Base-by-base conservation (phyloP, 1,284 basidiomycete species). In the Veloporphyrellus conicus region DNA sequence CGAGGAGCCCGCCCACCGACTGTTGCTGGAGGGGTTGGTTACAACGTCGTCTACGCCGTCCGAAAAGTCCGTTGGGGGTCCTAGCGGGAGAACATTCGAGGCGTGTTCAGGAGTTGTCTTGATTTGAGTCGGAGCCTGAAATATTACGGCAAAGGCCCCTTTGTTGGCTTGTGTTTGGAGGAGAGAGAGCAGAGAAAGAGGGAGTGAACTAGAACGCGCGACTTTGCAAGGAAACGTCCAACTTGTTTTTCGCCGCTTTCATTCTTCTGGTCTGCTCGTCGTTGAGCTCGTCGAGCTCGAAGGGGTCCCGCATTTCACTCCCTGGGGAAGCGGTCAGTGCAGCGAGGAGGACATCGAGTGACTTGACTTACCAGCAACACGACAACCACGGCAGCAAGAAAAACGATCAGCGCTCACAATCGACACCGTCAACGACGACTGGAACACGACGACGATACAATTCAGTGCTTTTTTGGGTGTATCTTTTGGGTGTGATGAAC, bases 401-500 rank as follows among this genome's bases (percentile, higher is more conserved):
- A 59, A 60, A 42, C 48, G 34, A 31, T 41, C 41, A 22, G 43
- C 46, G 18, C 39, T 45, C 36, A 31, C 31, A 47, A 57, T 51
- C 61, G 38, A 61, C 56, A 22, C 41, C 35, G 28, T 34, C 45
- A 23, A 35, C 61, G 41, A 45, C 45, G 41, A 45, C 50, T 44
- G 15, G 47, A 22, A 34, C 42, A 29, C 53, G 38, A 16, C n/a
- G 37, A 39, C 49, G 44, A 43, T 36, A 1, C 28, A 39, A 27
- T 45, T 45, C 34, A 40, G 14, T 18, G 3, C 44, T 56, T 50
- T 48, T 38, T 41, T 54, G 16, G 45, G 44, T 45, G 43, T 47
- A 48, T 47, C 35, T 43, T 25, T 38, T 32, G 31, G 46, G 65
- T 82, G 85, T 46, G 56, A 76, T 76, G 73, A 70, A 69, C 59